Conservation (phyloP, 768 basidiomycete species). For the Lentinula detonsa region DNA sequence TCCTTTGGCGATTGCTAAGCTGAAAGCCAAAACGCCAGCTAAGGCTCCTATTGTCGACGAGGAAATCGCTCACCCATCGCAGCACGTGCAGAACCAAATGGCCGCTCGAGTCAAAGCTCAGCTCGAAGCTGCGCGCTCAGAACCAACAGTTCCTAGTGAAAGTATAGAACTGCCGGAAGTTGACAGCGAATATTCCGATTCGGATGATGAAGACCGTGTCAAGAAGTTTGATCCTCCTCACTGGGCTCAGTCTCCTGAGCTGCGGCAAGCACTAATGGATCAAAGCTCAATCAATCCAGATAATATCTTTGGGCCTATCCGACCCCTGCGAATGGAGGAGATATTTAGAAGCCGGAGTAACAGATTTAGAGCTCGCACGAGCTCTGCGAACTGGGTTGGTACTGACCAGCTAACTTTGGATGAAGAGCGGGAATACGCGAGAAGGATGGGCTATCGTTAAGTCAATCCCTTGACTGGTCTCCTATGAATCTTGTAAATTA, state of each 20-base stretch:
- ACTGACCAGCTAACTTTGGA: slow-evolving; percentile 78
- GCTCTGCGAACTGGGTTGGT: slow-evolving; percentile 96
- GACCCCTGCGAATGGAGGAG: slow-evolving; percentile 87
- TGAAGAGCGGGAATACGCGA: slow-evolving; percentile 84
- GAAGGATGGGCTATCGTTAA: slow-evolving; percentile 80
- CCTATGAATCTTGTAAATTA: neutral
- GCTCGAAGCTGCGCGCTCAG: slow-evolving; percentile 50
- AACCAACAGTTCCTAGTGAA: slow-evolving; percentile 57
- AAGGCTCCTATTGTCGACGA: slow-evolving; percentile 34
- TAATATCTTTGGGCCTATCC: slow-evolving; percentile 87
- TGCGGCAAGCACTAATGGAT: slow-evolving; percentile 68
- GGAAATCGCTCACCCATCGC: slow-evolving; percentile 54
- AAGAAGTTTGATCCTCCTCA: slow-evolving; percentile 69
- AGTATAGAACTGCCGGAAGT: slow-evolving; percentile 92
- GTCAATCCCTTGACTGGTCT: neutral
- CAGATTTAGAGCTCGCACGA: slow-evolving; percentile 83
- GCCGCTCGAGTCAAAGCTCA: slow-evolving; percentile 66
- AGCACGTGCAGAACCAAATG: slow-evolving; percentile 61
- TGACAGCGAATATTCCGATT: slow-evolving; percentile 95
- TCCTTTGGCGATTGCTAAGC: neutral
- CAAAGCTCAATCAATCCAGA: slow-evolving; percentile 89
- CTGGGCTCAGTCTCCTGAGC: slow-evolving; percentile 91
- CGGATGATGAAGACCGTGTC: slow-evolving; percentile 81
- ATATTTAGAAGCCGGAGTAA: slow-evolving; percentile 77
- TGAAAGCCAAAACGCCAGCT: slow-evolving; percentile 15